A percentile compares a stretch with the other conserved stretches of the same genome.
Evolutionary conservation across 2,329 filamentous ascomycete species (phyloP).

Genomic region (Phialophora expanda): DNA sequence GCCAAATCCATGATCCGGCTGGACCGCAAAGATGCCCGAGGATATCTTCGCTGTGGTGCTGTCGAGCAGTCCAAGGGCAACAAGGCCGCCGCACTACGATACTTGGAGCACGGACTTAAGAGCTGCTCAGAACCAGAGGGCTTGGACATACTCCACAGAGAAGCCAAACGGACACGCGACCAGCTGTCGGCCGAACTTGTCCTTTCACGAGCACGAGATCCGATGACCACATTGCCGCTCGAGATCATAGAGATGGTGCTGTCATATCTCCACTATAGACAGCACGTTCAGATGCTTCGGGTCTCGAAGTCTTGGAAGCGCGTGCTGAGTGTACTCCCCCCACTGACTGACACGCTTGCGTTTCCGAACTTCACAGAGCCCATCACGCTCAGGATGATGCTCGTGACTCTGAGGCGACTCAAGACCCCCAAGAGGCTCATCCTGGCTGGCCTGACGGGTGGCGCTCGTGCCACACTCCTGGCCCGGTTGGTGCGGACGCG

Average conservation of each 20-base stretch:
- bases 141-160: conserved; percentile 19
- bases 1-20: conserved; percentile 62
- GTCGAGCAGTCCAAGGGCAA: conserved; percentile 55
- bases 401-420: conserved; percentile 46
- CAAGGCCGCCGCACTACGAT: conserved; percentile 58
- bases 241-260: conserved; percentile 61
- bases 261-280: conserved; percentile 57
- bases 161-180: conserved; percentile 48
- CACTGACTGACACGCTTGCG: conserved; percentile 60
- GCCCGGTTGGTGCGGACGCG: conserved; percentile 1
- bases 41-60: conserved; percentile 63
- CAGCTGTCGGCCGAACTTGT: conserved; percentile 48
- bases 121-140: conserved; percentile 51
- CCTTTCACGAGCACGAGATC: conserved; percentile 49
- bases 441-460: conserved; percentile 27
- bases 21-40: conserved; percentile 58
- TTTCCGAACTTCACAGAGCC: conserved; percentile 53
- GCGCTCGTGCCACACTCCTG: neutral
- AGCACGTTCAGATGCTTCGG: conserved; percentile 57
- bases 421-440: conserved; percentile 45
- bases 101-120: conserved; percentile 65
- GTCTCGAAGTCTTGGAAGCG: conserved; percentile 62
- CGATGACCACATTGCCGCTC: conserved; percentile 59
- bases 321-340: conserved; percentile 55
- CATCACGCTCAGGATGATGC: conserved; percentile 45